Evolutionary conservation across 345 rosid genomes (phyloP).

Genomic region (Physaria fendleri): DNA sequence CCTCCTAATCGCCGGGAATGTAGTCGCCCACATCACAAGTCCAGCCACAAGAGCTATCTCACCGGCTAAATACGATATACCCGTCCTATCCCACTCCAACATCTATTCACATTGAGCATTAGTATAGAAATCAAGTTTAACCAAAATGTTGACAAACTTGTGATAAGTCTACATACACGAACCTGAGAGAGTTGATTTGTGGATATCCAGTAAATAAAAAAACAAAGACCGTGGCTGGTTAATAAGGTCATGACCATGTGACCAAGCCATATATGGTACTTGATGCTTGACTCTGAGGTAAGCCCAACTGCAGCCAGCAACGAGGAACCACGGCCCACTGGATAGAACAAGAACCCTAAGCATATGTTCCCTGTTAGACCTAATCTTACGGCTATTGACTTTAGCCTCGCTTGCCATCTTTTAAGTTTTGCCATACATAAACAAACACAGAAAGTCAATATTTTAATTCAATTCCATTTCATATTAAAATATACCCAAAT

Average conservation of each 20-base stretch:
- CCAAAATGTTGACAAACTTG: background rate
- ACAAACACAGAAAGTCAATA: background rate
- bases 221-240: constrained; percentile 54
- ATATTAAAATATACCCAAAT: background rate
- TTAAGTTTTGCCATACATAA: background rate
- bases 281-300: constrained; percentile 68
- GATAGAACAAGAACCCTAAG: constrained; percentile 53
- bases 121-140: background rate
- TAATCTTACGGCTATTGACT: constrained; percentile 19
- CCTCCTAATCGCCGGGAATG: constrained; percentile 42
- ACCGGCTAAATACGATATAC: constrained; percentile 54
- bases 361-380: constrained; percentile 54
- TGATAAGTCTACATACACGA: background rate
- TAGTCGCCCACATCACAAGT: constrained; percentile 59
- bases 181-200: constrained; percentile 38
- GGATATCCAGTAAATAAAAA: constrained; percentile 34
- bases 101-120: constrained; percentile 30
- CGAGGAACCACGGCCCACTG: constrained; percentile 71
- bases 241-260: constrained; percentile 50
- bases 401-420: constrained; percentile 49
- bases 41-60: constrained; percentile 56
- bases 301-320: constrained; percentile 54
- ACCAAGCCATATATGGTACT: constrained; percentile 78
- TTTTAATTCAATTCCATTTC: background rate
- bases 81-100: constrained; percentile 40